phyloP scores from a whole-genome alignment of 2,329 filamentous ascomycete genomes.

The Venturia effusa region DNA sequence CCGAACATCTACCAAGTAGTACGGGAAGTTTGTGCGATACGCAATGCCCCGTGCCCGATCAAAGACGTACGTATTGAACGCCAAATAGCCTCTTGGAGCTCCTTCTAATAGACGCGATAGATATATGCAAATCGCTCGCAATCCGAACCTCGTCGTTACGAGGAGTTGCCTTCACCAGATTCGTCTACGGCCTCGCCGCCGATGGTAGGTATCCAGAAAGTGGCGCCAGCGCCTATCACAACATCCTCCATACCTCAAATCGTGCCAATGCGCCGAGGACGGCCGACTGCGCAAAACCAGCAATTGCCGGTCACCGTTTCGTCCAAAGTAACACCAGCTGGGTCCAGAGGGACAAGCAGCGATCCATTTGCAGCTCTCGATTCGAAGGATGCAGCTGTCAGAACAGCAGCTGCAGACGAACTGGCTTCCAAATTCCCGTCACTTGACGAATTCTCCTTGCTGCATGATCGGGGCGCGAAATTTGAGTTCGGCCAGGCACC shows the following conservation, averaged over 20 bases:
- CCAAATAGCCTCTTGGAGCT: background rate
- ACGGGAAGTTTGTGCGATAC: conserved; percentile 77
- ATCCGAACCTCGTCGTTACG: conserved; percentile 51
- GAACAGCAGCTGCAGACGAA: conserved; percentile 56
- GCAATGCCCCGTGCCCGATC: conserved; percentile 74
- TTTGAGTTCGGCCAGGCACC: conserved; percentile 62
- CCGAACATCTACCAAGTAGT: conserved; percentile 94
- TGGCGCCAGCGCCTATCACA: conserved; percentile 60
- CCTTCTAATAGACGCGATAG: conserved; percentile 22
- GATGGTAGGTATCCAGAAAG: conserved; percentile 69
- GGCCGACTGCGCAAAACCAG: conserved; percentile 48
- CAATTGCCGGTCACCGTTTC: conserved; percentile 27
- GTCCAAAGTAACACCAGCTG: conserved; percentile 53
- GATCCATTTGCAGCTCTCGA: conserved; percentile 93
- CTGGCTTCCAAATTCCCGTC: conserved; percentile 78
- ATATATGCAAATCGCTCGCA: conserved; percentile 46
- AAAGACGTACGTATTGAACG: conserved; percentile 61
- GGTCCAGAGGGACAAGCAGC: conserved; percentile 51
- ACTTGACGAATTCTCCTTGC: conserved; percentile 81
- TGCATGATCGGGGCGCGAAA: conserved; percentile 73
- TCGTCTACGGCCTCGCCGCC: conserved; percentile 44
- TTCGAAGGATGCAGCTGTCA: conserved; percentile 41
- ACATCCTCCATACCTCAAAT: conserved; percentile 69
- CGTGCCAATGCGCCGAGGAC: conserved; percentile 82
- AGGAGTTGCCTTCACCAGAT: conserved; percentile 48